Evolutionary conservation across 768 basidiomycete genomes (phyloP), one percentile per base, ranked within the genome.

Genomic region (Termitomyces heimii): DNA sequence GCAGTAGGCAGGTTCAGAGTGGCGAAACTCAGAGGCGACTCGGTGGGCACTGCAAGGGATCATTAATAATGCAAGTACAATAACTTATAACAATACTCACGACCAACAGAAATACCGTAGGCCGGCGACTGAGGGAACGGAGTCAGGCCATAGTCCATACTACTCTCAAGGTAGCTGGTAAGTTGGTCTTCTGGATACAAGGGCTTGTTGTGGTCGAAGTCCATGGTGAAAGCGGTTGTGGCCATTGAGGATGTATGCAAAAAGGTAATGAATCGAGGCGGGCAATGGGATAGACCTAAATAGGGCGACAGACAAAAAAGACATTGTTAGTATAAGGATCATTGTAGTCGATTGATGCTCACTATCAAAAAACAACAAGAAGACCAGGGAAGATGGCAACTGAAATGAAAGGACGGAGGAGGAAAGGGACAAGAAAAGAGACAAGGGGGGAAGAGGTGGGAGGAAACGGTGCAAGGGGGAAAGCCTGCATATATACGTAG

Each of bases 11-110:
- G 73, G 73, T 81, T 85, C 60, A 88, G 71, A 35, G 79, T 72
- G 65, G 81, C 79, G 75, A 86, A 86, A 66, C 82, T 82, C 55
- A 87, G 80, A 3, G 86, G 83, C 49, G 82, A 81, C 42, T 80
- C 74, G 12, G 80, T 72, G 48, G 83, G 82, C 35, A 86, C 83
- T 85, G 62, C 20, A 55, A 50, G 58, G 4, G n/a, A n/a, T 4
- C 53, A 58, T 54, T 37, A 54, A 46, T 56, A 54, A 58, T 58
- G 57, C 62, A 60, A 58, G 40, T 45, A 44, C 32, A 46, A 60
- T 55, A 44, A n/a, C 5, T 18, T 22, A 6, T 4, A 1, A 22
- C 24, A 53, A 50, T 39, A 83, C 86, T 72, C 68, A 88, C 88
- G 71, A 66, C 82, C 77, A 70, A 89, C 82, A 62, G 83, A 72